phyloP scores from a whole-genome alignment of 805 yeast species.

The Pichia phayaonensis region DNA sequence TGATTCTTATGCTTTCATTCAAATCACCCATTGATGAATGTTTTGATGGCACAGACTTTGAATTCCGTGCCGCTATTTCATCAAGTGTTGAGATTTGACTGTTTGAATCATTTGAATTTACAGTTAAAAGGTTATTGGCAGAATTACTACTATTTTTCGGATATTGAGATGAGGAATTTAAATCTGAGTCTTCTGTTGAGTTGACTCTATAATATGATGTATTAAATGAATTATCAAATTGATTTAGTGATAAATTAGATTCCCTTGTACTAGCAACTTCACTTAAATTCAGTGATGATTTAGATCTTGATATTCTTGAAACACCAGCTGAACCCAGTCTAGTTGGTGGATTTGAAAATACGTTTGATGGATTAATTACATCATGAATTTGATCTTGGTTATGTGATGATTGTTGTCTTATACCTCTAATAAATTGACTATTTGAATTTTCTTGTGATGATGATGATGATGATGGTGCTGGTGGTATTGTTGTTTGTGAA shows the following conservation, averaged over 20 bases:
- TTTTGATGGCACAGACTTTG: not conserved
- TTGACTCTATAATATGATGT: not conserved
- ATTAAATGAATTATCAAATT: not conserved
- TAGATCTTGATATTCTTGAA: constrained; percentile 32
- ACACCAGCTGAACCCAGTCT: not conserved
- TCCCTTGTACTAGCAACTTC: constrained; percentile 38
- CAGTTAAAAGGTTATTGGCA: not conserved
- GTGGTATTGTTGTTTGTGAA: not conserved
- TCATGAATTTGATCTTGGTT: not conserved
- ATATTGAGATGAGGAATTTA: not conserved
- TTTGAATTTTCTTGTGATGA: not conserved
- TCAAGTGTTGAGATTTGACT: not conserved
- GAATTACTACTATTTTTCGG: not conserved
- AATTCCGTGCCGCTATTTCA: not conserved
- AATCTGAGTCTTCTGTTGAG: not conserved
- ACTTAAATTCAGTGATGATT: constrained; percentile 48
- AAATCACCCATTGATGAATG: not conserved
- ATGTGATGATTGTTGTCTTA: not conserved
- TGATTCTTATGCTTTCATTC: not conserved
- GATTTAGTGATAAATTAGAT: not conserved
- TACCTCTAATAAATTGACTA: not conserved
- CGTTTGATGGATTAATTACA: not conserved
- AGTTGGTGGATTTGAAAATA: constrained; percentile 1
- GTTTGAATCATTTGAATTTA: not conserved
- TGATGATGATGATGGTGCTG: not conserved